Base-by-base conservation (phyloP, 768 basidiomycete genomes). In the Tephrocybe sp. region DNA sequence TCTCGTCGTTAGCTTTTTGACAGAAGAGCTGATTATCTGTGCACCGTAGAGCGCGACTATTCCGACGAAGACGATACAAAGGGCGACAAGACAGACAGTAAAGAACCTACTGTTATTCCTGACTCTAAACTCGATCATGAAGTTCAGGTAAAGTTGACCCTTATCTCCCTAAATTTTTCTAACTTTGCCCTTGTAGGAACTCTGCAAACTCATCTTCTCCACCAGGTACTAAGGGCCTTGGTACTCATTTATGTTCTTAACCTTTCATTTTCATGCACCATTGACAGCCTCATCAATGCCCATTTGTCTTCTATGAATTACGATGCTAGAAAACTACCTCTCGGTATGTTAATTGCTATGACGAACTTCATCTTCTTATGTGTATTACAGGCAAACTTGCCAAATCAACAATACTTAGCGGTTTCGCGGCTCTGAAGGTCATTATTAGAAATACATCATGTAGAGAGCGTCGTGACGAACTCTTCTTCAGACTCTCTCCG, bases 301-400 rank as follows among this genome's bases (percentile, higher is more conserved):
- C 70, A 73, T 36, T 62, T 84, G 58, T 76, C 78, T 13, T 77
- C 78, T 4, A 81, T 84, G 79, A 82, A 83, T 53, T 84, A 84
- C 52, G 82, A 84, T 57, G 82, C 82, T 3, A 76, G 76, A 56
- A 84, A 83, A 56, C 70, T 83, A 19, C 82, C 82, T 13, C 73
- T 83, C 15, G 82, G 81, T 73, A 60, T n/a, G 27, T 2, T 42
- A 11, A 13, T 16, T 27, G 22, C 16, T 43, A 42, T 6, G 11
- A 5, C 13, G n/a, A n/a, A 39, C 7, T 56, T 13, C 42, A n/a
- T n/a, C n/a, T n/a, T n/a, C 30, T 53, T 11, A 55, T 33, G 21
- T 13, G 8, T 4, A 10, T 15, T 3, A 39, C 12, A 79, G 78
- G 79, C 5, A 83, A 84, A 67, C 69, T 84, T 15, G 72, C 82